phyloP scores from a whole-genome alignment of 108 stramenopile species.

The Nitzschia sp. region DNA sequence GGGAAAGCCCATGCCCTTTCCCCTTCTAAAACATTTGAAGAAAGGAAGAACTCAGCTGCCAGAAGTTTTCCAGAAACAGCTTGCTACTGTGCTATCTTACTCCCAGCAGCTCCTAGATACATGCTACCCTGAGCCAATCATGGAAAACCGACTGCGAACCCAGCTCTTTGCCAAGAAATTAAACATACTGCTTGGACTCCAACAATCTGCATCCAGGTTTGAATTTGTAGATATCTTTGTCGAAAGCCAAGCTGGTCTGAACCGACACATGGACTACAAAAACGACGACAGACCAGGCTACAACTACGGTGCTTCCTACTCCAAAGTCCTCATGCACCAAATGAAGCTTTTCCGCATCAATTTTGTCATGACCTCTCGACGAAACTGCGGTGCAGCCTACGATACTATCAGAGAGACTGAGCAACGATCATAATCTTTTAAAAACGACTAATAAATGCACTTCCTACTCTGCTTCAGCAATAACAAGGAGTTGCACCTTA shows the following conservation, averaged over 20 bases:
- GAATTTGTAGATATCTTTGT: conserved; percentile 2
- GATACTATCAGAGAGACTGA: too few relatives aligned
- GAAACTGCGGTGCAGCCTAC: neutral
- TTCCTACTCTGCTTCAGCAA: too few relatives aligned
- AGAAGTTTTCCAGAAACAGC: neutral
- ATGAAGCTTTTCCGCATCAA: neutral
- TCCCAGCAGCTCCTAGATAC: neutral
- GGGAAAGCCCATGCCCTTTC: neutral
- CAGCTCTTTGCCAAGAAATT: neutral
- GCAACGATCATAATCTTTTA: too few relatives aligned
- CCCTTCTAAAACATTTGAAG: neutral
- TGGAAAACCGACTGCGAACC: neutral
- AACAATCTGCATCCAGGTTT: neutral
- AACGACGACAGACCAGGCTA: conserved; percentile 1
- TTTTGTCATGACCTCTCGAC: neutral
- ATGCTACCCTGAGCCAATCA: neutral
- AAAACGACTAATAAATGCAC: too few relatives aligned
- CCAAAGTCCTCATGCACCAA: neutral
- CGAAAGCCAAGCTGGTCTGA: neutral
- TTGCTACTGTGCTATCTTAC: neutral
- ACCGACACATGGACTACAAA: conserved; percentile 3
- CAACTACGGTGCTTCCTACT: neutral
- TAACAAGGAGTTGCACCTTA: too few relatives aligned
- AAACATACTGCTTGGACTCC: neutral
- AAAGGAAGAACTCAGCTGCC: neutral